Conservation (phyloP, 1,284 basidiomycete genomes). For the Cryptococcus sp. region DNA sequence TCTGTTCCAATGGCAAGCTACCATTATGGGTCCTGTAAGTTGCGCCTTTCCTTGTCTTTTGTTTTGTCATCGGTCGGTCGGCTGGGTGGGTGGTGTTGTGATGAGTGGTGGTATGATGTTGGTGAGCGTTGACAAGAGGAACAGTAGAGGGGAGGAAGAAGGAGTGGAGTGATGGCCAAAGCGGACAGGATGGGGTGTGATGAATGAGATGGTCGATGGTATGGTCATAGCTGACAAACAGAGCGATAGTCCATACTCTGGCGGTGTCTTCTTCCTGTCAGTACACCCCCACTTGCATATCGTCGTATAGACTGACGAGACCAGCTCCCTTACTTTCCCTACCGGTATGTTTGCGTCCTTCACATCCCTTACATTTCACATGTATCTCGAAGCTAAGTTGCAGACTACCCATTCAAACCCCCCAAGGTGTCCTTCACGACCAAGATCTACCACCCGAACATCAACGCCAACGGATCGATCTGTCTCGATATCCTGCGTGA, state of each 20-base stretch:
- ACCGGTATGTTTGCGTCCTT: slow-evolving; percentile 24
- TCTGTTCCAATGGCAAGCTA: slow-evolving; percentile 97
- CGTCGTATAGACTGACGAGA: neutral
- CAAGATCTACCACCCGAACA: slow-evolving; percentile 60
- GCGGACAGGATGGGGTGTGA: no score
- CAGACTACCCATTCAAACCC: slow-evolving; percentile 98
- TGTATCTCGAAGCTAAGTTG: slow-evolving; percentile 30
- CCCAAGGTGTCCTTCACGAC: slow-evolving; percentile 99
- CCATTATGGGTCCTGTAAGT: slow-evolving; percentile 93
- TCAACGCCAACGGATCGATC: slow-evolving; percentile 78
- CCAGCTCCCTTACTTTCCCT: slow-evolving; percentile 48
- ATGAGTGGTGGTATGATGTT: slow-evolving; percentile 2
- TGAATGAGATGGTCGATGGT: no score
- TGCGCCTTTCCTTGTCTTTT: neutral
- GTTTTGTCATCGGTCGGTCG: neutral
- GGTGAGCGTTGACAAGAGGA: no score
- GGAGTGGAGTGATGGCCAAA: no score
- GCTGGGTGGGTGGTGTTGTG: no score
- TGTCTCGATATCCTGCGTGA: slow-evolving; percentile 96
- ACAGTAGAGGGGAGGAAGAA: no score
- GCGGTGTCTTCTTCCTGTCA: slow-evolving; percentile 91
- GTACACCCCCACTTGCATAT: slow-evolving; percentile 4
- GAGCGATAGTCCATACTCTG: slow-evolving; percentile 91
- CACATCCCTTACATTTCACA: neutral
- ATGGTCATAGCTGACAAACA: slow-evolving; percentile 49